These are phyloP conservation scores for Steccherinum ochraceum DNA, from an alignment of 768 basidiomycete species.

Conservation along the genomic window DNA sequence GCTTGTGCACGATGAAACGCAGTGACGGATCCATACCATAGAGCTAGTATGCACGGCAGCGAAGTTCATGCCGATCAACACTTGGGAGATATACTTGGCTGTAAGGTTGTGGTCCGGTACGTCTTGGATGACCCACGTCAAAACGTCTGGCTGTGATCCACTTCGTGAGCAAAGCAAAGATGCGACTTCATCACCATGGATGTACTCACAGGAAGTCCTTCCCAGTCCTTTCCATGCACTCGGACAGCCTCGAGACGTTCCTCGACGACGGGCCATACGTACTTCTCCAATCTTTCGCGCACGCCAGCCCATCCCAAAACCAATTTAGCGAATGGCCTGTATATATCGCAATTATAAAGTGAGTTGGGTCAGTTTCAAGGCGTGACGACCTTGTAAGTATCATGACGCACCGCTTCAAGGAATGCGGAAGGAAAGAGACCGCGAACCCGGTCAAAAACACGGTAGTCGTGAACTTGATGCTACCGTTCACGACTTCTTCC, in stretches of 20 bases:
- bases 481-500: conserved; percentile 28
- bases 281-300: too few species aligned
- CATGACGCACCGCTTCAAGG: conserved; percentile 29
- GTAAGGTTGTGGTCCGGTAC: conserved; percentile 13
- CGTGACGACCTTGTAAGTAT: not conserved
- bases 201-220: conserved; percentile 3
- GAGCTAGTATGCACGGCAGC: conserved; percentile 28
- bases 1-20: not conserved
- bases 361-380: too few species aligned
- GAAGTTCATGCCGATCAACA: conserved; percentile 25
- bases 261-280: too few species aligned
- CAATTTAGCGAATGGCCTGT: too few species aligned
- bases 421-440: conserved; percentile 24
- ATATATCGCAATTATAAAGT: too few species aligned
- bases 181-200: not conserved
- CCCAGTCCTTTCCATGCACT: conserved; percentile 3
- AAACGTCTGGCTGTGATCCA: conserved; percentile 1
- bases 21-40: conserved; percentile 12
- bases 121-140: conserved; percentile 35
- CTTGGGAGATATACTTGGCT: not conserved
- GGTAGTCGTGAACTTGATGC: conserved; percentile 25
- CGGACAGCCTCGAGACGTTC: not conserved
- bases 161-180: not conserved
- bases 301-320: too few species aligned
- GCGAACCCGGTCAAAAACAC: conserved; percentile 13